Percentiles rank a stretch among this genome's conserved stretches.
These are phyloP conservation scores for Colletotrichum sidae DNA, from an alignment of 2,329 filamentous ascomycete genomes.

Conservation along the genomic window DNA sequence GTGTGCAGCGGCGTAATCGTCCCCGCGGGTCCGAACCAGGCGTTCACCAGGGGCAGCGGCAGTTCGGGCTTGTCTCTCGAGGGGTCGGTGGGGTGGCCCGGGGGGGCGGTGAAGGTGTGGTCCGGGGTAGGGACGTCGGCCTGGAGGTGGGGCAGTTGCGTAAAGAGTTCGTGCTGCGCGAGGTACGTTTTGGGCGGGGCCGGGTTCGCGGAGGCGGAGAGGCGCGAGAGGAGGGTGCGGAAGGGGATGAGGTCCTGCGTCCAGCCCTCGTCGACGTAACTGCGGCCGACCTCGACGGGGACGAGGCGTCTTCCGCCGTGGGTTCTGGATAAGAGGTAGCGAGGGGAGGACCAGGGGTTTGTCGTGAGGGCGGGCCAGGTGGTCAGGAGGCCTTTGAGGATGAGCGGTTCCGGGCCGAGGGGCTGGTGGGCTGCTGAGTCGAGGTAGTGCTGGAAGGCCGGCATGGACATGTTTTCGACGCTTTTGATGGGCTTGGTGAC, in stretches of 20 bases:
- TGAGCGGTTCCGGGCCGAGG: constrained; percentile 65
- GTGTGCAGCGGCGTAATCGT: constrained; percentile 95
- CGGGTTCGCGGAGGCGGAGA: constrained; percentile 50
- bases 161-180: constrained; percentile 89
- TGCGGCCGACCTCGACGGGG: constrained; percentile 86
- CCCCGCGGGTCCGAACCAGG: constrained; percentile 89
- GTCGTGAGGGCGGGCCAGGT: constrained; percentile 82
- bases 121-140: constrained; percentile 85
- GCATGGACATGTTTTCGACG: constrained; percentile 62
- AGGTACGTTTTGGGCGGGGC: constrained; percentile 67
- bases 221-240: constrained; percentile 74
- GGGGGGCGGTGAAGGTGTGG: constrained; percentile 81
- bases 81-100: constrained; percentile 59
- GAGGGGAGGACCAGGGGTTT: constrained; percentile 77
- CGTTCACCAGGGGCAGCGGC: constrained; percentile 68
- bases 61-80: constrained; percentile 30
- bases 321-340: constrained; percentile 80
- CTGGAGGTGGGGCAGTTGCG: constrained; percentile 81
- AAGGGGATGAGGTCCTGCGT: constrained; percentile 85
- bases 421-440: constrained; percentile 40
- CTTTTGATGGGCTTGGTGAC: constrained; percentile 55
- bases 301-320: constrained; percentile 83
- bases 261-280: constrained; percentile 89
- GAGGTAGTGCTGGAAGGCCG: constrained; percentile 72
- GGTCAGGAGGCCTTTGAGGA: constrained; percentile 74